Percentiles rank a stretch among this genome's conserved stretches.
These are phyloP conservation scores for Exophiala spinifera DNA, from an alignment of 2,329 filamentous ascomycete species.

Conservation along the genomic window DNA sequence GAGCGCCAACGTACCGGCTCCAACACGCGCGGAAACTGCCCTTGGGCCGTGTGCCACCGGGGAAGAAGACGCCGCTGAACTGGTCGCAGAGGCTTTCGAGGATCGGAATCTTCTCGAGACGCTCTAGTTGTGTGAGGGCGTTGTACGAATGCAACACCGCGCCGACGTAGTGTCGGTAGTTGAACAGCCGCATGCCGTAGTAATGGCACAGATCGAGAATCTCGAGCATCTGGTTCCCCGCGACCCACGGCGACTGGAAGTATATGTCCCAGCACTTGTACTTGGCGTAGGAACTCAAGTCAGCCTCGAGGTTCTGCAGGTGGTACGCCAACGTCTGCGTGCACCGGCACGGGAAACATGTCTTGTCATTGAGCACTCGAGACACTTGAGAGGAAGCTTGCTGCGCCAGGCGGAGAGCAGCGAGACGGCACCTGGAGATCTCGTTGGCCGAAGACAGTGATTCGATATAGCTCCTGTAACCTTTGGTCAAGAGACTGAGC, in stretches of 20 bases:
- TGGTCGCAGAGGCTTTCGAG: slow-evolving; percentile 27
- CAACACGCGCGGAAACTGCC: slow-evolving; percentile 31
- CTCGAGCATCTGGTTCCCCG: slow-evolving; percentile 31
- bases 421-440: slow-evolving; percentile 26
- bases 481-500: slow-evolving; percentile 26
- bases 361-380: slow-evolving; percentile 25
- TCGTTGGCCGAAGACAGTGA: slow-evolving; percentile 5
- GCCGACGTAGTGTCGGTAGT: slow-evolving; percentile 31
- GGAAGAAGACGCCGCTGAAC: slow-evolving; percentile 29
- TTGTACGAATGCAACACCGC: slow-evolving; percentile 33
- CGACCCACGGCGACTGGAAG: slow-evolving; percentile 33
- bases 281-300: slow-evolving; percentile 27
- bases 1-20: slow-evolving; percentile 30
- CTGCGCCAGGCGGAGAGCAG: slow-evolving; percentile 30
- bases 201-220: slow-evolving; percentile 31
- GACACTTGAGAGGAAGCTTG: slow-evolving; percentile 24
- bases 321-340: slow-evolving; percentile 31
- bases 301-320: slow-evolving; percentile 26
- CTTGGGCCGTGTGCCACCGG: slow-evolving; percentile 27
- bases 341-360: slow-evolving; percentile 32
- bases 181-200: slow-evolving; percentile 32
- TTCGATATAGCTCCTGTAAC: slow-evolving; percentile 26
- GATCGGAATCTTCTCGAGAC: slow-evolving; percentile 26
- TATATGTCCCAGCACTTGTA: slow-evolving; percentile 31
- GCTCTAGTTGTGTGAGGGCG: slow-evolving; percentile 24